phyloP scores from a whole-genome alignment of 2,329 filamentous ascomycete species.

The Microdochium bolleyi region DNA sequence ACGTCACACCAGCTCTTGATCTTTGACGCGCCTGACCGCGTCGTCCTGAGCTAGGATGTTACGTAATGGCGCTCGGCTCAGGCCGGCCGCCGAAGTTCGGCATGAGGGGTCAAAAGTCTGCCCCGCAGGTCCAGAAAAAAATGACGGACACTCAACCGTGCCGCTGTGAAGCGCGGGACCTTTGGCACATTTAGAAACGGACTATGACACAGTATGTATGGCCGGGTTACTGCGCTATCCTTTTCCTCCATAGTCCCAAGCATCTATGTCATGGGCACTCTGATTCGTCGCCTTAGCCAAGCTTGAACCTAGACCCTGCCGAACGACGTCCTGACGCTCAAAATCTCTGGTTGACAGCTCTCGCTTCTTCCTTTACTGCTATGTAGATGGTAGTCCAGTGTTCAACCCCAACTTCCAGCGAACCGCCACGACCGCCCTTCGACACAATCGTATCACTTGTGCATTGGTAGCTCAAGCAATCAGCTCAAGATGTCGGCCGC shows the following conservation, averaged over 20 bases:
- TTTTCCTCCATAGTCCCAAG: not conserved
- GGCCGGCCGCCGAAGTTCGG: not conserved
- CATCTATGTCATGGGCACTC: not conserved
- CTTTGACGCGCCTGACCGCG: no score
- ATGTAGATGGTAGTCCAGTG: not conserved
- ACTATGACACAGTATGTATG: no score
- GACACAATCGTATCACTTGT: not conserved
- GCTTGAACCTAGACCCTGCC: not conserved
- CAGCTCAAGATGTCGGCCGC: slow-evolving; percentile 22
- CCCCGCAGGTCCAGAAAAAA: not conserved
- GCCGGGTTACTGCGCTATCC: no score
- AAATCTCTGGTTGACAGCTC: not conserved
- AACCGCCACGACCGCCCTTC: not conserved
- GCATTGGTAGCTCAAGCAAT: not conserved
- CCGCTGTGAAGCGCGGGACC: no score
- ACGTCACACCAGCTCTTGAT: no score
- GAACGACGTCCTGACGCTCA: not conserved
- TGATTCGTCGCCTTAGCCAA: not conserved
- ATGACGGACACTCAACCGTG: no score
- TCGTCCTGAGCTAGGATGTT: no score
- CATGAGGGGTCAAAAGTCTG: not conserved
- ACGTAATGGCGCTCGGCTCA: not conserved
- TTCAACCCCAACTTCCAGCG: not conserved
- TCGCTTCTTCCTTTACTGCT: not conserved
- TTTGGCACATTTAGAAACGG: no score